These are phyloP conservation scores for Plantago rigida DNA, from an alignment of 305 asterid genomes.

Conservation along the genomic window DNA sequence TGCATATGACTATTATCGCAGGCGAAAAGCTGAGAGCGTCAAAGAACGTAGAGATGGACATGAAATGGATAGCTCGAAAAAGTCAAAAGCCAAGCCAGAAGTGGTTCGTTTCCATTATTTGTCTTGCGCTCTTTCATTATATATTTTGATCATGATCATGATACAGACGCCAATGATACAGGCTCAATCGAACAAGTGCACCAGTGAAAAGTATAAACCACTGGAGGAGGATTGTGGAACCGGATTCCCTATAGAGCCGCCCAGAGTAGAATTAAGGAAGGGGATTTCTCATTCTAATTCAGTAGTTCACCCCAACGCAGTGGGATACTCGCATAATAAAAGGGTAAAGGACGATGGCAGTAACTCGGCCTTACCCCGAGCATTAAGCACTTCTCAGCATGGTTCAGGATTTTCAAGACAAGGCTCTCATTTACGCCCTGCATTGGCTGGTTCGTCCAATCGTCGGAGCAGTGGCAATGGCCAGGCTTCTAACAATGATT, in stretches of 20 bases:
- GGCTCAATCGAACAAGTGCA: slow-evolving; percentile 50
- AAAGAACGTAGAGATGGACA: slow-evolving; percentile 45
- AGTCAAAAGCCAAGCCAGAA: slow-evolving; percentile 30
- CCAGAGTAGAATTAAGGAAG: slow-evolving; percentile 34
- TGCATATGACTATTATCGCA: slow-evolving; percentile 22
- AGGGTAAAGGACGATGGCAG: slow-evolving; percentile 35
- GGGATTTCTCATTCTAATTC: slow-evolving; percentile 52
- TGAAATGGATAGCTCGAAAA: slow-evolving; percentile 25
- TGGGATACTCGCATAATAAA: slow-evolving; percentile 33
- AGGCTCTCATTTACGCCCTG: slow-evolving; percentile 38
- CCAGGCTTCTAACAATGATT: slow-evolving; percentile 31
- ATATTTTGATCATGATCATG: slow-evolving; percentile 16
- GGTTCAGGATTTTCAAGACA: slow-evolving; percentile 36
- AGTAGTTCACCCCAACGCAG: slow-evolving; percentile 57
- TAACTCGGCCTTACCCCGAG: slow-evolving; percentile 30
- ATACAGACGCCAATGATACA: slow-evolving; percentile 23
- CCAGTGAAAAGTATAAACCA: slow-evolving; percentile 41
- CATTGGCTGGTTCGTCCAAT: slow-evolving; percentile 32
- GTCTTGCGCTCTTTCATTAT: background rate
- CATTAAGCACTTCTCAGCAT: slow-evolving; percentile 33
- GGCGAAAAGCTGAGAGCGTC: slow-evolving; percentile 48
- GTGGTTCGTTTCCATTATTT: slow-evolving; percentile 37
- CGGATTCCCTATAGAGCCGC: slow-evolving; percentile 62
- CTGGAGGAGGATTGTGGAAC: slow-evolving; percentile 44
- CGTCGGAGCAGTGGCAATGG: slow-evolving; percentile 32